Evolutionary conservation across 495 filamentous ascomycete genomes (phyloP), one percentile per base, ranked within the genome.

Genomic region (Penicillium malachiteum): DNA sequence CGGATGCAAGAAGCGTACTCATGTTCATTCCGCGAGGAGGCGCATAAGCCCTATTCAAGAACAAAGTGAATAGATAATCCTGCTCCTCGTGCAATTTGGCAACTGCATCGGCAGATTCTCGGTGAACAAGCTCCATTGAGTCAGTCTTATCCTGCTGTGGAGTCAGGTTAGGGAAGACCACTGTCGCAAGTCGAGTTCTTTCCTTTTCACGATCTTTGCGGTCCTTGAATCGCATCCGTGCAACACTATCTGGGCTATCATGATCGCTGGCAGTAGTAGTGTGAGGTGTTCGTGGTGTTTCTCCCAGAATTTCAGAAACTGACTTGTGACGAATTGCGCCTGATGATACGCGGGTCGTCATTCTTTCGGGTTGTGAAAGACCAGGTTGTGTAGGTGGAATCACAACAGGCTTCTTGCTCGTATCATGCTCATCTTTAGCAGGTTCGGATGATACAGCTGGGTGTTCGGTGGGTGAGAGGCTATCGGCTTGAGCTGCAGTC

Each of bases 21-120:
- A 96, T 71, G 11, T 82, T 78, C 35, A 80, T 82, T 67, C 74
- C 81, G 66, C 70, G 81, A 67, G 69, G 82, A 57, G 71, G 83
- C 47, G 71, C 81, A 68, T 78, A 88, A 62, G 73, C 88, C 73
- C 83, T 88, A 69, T 73, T 88, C 66, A 79, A 69, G 56, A 95
- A 96, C 12, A 96, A 74, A 1, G 89, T 88, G 45, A 87, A 85
- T 50, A 94, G 86, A 66, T 96, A 96, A 60, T 96, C 92, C 64
- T 78, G 72, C 38, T 81, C 76, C 55, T 82, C 77, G 58, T 83
- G 77, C 40, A 80, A 56, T 47, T 72, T 73, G 14, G 72, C 71
- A 56, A 79, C 68, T 6, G 78, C 68, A 52, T 82, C 75, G 37
- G 69, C 70, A 41, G 79, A 71, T 10, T 81, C 74, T 43, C 76